Conservation (phyloP, 2,329 filamentous ascomycete genomes). For the Colletotrichum lentis region DNA sequence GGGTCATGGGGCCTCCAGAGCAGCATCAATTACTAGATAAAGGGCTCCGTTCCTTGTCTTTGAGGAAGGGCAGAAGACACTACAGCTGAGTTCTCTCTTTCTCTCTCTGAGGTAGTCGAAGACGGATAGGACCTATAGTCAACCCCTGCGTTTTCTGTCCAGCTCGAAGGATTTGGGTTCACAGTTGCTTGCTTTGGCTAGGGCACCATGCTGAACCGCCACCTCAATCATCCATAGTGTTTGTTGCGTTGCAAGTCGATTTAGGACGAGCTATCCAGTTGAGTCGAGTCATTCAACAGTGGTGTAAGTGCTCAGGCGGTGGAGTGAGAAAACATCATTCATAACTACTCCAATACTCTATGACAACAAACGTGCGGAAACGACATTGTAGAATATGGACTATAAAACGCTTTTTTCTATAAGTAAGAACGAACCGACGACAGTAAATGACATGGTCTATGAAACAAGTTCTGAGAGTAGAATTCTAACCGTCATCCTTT, state of each 20-base stretch:
- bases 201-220: slow-evolving; percentile 46
- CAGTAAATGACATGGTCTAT: neutral
- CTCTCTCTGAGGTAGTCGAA: too few relatives aligned
- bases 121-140: too few relatives aligned
- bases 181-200: too few relatives aligned
- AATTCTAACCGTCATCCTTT: neutral
- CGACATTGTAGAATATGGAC: neutral
- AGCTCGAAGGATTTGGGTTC: too few relatives aligned
- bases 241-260: neutral
- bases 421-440: neutral
- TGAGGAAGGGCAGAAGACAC: too few relatives aligned
- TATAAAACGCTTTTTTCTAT: neutral
- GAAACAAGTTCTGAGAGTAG: neutral
- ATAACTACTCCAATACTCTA: neutral
- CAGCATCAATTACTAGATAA: too few relatives aligned
- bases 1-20: too few relatives aligned
- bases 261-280: neutral
- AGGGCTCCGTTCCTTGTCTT: too few relatives aligned
- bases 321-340: neutral
- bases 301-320: neutral
- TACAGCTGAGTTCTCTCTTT: too few relatives aligned
- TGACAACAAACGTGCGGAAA: neutral
- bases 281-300: neutral
- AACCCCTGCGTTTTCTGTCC: too few relatives aligned
- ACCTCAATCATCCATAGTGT: slow-evolving; percentile 38